Conservation (phyloP, 352 stramenopile species). For the Globisporangium spiculum region DNA sequence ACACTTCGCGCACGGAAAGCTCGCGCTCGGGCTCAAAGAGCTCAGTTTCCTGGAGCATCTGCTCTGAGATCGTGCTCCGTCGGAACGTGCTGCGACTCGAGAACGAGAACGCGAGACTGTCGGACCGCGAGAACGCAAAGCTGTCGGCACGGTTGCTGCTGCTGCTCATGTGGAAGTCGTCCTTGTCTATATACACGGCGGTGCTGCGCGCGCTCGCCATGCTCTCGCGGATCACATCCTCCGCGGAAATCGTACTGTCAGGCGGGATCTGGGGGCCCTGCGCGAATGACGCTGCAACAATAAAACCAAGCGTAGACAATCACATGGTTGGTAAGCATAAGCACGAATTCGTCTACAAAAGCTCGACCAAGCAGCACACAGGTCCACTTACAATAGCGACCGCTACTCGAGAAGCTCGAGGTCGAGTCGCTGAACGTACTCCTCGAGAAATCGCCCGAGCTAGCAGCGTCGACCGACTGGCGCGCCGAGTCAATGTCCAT, state of each 20-base stretch:
- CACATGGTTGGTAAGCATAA: background rate
- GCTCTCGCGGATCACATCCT: conserved; percentile 86
- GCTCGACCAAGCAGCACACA: background rate
- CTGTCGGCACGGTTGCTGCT: conserved; percentile 28
- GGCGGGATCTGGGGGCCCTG: conserved; percentile 66
- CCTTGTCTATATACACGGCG: conserved; percentile 67
- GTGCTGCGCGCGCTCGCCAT: conserved; percentile 76
- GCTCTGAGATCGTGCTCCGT: conserved; percentile 77
- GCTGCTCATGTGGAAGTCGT: conserved; percentile 46
- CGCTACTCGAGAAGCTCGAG: conserved; percentile 24
- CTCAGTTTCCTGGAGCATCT: conserved; percentile 83
- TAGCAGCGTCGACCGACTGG: conserved; percentile 33
- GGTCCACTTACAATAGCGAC: conserved; percentile 42
- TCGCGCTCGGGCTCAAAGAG: conserved; percentile 80
- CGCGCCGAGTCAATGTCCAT: conserved; percentile 48
- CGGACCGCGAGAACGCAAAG: conserved; percentile 46
- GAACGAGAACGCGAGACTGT: conserved; percentile 59
- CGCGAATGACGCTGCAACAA: conserved; percentile 41
- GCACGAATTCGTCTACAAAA: background rate
- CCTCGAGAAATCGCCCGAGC: conserved; percentile 29
- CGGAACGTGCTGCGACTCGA: conserved; percentile 79
- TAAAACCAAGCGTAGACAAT: background rate
- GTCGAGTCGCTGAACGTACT: conserved; percentile 49
- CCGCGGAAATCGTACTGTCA: conserved; percentile 79
- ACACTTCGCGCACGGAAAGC: conserved; percentile 68